These are phyloP conservation scores for Daldinia decipiens DNA, from an alignment of 495 filamentous ascomycete species.

Conservation along the genomic window DNA sequence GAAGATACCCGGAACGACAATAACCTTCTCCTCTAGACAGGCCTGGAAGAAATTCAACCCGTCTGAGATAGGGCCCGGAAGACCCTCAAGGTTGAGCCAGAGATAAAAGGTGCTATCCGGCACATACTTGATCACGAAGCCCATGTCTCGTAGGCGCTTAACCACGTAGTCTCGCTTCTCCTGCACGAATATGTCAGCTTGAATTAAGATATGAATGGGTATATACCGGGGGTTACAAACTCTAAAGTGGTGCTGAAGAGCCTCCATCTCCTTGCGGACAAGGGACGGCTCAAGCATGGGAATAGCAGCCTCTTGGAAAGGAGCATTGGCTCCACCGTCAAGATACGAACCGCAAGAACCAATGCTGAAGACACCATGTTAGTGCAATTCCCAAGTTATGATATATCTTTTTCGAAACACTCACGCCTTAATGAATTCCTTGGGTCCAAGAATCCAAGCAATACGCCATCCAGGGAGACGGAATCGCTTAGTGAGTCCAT, in stretches of 20 bases:
- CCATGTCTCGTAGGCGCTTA: conserved; percentile 77
- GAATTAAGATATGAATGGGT: neutral
- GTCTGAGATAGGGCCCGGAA: conserved; percentile 83
- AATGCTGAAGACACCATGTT: conserved; percentile 58
- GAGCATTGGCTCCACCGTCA: conserved; percentile 94
- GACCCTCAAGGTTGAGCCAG: conserved; percentile 63
- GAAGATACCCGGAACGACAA: conserved; percentile 94
- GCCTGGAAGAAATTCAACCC: conserved; percentile 97
- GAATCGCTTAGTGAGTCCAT: conserved; percentile 97
- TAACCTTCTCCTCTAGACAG: conserved; percentile 89
- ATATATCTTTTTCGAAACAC: conserved; percentile 12
- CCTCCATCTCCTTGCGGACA: conserved; percentile 87
- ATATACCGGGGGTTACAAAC: conserved; percentile 26
- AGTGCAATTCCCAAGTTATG: neutral
- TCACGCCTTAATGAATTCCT: conserved; percentile 91
- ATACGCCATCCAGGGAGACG: conserved; percentile 96
- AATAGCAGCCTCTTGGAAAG: conserved; percentile 94
- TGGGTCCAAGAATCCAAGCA: conserved; percentile 94
- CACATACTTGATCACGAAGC: conserved; percentile 79
- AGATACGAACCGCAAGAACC: conserved; percentile 93
- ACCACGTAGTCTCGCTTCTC: conserved; percentile 92
- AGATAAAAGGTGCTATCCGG: conserved; percentile 96
- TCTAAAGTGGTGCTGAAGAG: conserved; percentile 86
- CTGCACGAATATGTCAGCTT: conserved; percentile 28
- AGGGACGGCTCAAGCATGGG: conserved; percentile 86